Evolutionary conservation across 2,329 filamentous ascomycete species (phyloP).

Genomic region (Chaetomiaceae sp.): DNA sequence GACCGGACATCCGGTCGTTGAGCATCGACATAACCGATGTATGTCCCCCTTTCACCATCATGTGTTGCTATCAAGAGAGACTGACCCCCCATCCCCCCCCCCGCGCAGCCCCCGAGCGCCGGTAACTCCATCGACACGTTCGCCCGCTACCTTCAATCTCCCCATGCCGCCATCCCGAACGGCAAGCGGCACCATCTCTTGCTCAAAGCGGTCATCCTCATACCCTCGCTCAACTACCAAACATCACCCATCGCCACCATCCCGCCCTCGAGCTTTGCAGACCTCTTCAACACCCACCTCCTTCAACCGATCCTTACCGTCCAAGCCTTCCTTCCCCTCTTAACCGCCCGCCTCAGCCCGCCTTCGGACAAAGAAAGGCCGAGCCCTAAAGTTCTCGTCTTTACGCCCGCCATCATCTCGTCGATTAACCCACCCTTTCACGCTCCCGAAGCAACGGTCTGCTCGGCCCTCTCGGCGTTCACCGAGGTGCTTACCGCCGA

Average conservation of each 20-base stretch:
- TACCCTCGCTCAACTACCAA: constrained; percentile 76
- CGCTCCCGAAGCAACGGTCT: constrained; percentile 80
- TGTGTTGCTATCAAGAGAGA: not conserved
- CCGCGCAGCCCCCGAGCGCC: constrained; percentile 58
- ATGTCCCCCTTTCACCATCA: constrained; percentile 32
- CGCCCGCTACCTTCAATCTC: constrained; percentile 64
- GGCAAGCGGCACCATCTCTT: constrained; percentile 71
- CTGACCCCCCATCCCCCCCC: no score
- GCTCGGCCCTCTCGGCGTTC: constrained; percentile 81
- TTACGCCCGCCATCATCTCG: constrained; percentile 77
- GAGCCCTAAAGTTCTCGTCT: constrained; percentile 64
- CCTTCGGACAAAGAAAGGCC: constrained; percentile 36
- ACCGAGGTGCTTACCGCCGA: constrained; percentile 76
- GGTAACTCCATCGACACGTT: constrained; percentile 68
- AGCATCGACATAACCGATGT: constrained; percentile 79
- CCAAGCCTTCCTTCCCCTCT: constrained; percentile 80
- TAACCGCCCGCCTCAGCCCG: constrained; percentile 58
- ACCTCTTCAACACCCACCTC: constrained; percentile 88
- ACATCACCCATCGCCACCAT: constrained; percentile 82
- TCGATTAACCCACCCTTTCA: constrained; percentile 76
- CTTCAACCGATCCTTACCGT: constrained; percentile 84
- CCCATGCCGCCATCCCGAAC: constrained; percentile 71
- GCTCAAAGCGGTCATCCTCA: constrained; percentile 75
- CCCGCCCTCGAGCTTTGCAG: constrained; percentile 76
- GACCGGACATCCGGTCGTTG: constrained; percentile 76